These are phyloP conservation scores for Penicillium longicatenatum DNA, from an alignment of 495 filamentous ascomycete genomes.

Conservation along the genomic window DNA sequence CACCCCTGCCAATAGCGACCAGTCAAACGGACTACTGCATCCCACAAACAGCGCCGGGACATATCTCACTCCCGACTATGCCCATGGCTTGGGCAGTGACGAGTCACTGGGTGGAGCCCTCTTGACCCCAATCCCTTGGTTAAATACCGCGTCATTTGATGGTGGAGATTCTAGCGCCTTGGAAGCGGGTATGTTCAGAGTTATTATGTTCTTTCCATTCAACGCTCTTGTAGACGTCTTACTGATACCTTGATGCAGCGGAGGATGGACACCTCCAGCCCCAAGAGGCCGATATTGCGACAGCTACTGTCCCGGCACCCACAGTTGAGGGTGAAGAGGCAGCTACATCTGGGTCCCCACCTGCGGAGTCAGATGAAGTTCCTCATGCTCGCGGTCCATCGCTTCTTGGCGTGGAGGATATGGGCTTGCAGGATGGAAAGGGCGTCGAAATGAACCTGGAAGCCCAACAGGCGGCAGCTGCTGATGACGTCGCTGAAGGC, in stretches of 20 bases:
- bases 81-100: conserved; percentile 66
- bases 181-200: conserved; percentile 39
- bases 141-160: conserved; percentile 47
- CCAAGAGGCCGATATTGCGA: conserved; percentile 9
- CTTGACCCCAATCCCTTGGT: conserved; percentile 92
- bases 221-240: conserved; percentile 33
- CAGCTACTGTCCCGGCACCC: conserved; percentile 10
- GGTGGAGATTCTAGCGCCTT: conserved; percentile 25
- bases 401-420: conserved; percentile 81
- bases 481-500: conserved; percentile 12
- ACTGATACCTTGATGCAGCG: conserved; percentile 15
- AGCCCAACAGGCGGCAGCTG: conserved; percentile 10
- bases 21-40: conserved; percentile 44
- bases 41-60: conserved; percentile 31
- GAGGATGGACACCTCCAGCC: conserved; percentile 23
- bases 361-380: conserved; percentile 53
- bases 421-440: conserved; percentile 72
- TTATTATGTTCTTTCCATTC: background rate
- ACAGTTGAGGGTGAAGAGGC: conserved; percentile 36
- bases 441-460: conserved; percentile 46
- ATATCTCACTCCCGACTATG: conserved; percentile 30
- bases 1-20: conserved; percentile 52
- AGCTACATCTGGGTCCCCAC: conserved; percentile 18
- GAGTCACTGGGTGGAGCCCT: conserved; percentile 89
- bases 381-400: conserved; percentile 83